Evolutionary conservation across 2,329 filamentous ascomycete genomes (phyloP).

Genomic region (Chrysoporthe cubensis): DNA sequence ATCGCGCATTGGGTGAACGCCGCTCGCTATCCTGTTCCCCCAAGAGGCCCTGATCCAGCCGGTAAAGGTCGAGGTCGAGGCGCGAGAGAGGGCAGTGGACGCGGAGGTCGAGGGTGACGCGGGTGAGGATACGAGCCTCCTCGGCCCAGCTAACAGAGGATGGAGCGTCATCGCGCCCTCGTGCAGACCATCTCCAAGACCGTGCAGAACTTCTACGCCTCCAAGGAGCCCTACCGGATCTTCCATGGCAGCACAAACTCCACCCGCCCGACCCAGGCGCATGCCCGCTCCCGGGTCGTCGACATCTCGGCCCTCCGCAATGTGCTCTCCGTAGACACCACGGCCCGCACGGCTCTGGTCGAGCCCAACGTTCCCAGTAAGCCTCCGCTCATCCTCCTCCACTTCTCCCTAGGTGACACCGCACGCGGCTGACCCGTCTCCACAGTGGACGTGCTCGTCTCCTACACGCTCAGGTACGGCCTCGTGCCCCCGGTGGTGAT

Average conservation of each 20-base stretch:
- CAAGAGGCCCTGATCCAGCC: too few relatives aligned
- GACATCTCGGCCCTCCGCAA: conserved; percentile 68
- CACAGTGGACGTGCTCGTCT: conserved; percentile 68
- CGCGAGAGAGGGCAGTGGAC: too few relatives aligned
- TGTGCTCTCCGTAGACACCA: conserved; percentile 65
- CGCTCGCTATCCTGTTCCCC: too few relatives aligned
- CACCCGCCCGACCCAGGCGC: conserved; percentile 60
- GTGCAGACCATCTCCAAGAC: conserved; percentile 52
- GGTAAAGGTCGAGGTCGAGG: too few relatives aligned
- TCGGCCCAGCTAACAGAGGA: conserved; percentile 32
- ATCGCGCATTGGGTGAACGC: too few relatives aligned
- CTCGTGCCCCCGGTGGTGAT: conserved; percentile 74
- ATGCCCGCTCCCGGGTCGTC: conserved; percentile 51
- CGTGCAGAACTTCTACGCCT: conserved; percentile 53
- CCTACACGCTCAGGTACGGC: conserved; percentile 65
- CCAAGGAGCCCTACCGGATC: conserved; percentile 68
- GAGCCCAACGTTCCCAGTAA: conserved; percentile 66
- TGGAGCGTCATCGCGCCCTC: conserved; percentile 56
- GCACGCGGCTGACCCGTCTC: background rate
- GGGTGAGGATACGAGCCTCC: too few relatives aligned
- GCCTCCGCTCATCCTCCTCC: background rate
- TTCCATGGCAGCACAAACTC: conserved; percentile 79
- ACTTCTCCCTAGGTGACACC: background rate
- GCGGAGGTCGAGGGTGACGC: too few relatives aligned
- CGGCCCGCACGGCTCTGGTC: conserved; percentile 63